These are phyloP conservation scores for Kwoniella bestiolae DNA, from an alignment of 768 basidiomycete species.

Conservation along the genomic window DNA sequence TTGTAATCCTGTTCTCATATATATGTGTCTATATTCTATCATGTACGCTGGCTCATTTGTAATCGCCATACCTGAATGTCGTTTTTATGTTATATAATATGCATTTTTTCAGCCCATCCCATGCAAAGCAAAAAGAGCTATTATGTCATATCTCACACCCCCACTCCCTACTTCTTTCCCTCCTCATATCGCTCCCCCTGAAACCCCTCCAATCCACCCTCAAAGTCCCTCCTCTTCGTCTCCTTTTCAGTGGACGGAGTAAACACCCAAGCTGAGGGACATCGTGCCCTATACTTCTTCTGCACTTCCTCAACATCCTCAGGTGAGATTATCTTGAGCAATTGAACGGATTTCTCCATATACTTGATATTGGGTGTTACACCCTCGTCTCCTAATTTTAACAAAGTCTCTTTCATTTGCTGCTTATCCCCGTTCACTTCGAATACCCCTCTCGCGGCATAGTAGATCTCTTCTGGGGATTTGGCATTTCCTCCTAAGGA, in stretches of 20 bases:
- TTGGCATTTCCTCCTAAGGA: slow-evolving; percentile 69
- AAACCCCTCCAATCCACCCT: slow-evolving; percentile 4
- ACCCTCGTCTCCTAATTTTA: slow-evolving; percentile 20
- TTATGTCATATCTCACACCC: no score
- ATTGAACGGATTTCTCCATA: slow-evolving; percentile 22
- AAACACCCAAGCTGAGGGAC: slow-evolving; percentile 38
- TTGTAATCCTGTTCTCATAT: no score
- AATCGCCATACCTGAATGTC: no score
- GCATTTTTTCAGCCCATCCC: background rate
- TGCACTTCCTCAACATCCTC: slow-evolving; percentile 24
- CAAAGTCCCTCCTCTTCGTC: slow-evolving; percentile 12
- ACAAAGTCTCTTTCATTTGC: slow-evolving; percentile 15
- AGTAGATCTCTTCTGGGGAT: slow-evolving; percentile 65
- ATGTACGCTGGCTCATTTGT: no score
- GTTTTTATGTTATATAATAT: no score
- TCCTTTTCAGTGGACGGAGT: slow-evolving; percentile 20
- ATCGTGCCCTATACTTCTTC: slow-evolving; percentile 15
- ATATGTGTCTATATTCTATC: no score
- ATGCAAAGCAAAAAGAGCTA: background rate
- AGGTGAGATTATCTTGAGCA: slow-evolving; percentile 17
- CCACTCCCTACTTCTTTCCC: background rate
- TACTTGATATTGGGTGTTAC: slow-evolving; percentile 26
- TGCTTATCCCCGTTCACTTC: slow-evolving; percentile 16
- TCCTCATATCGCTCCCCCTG: background rate
- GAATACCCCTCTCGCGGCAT: slow-evolving; percentile 64